Conservation (phyloP, 2,329 filamentous ascomycete genomes). For the Trichoderma sp. region DNA sequence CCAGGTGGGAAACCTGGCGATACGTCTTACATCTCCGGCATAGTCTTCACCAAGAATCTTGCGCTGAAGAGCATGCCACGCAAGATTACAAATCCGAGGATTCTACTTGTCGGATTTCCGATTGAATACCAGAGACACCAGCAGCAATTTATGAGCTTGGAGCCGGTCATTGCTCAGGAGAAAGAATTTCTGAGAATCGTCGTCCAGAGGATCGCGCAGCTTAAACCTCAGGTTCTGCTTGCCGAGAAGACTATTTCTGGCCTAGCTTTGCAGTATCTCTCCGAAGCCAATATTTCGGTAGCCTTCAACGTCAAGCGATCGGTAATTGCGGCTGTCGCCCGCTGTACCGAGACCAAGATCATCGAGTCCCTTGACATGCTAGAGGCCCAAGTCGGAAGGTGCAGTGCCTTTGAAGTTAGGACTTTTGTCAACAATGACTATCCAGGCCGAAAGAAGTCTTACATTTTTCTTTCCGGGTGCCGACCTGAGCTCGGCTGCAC, state of each 20-base stretch:
- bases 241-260: slow-evolving; percentile 92
- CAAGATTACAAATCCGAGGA: slow-evolving; percentile 76
- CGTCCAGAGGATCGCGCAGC: slow-evolving; percentile 82
- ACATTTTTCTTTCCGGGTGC: slow-evolving; percentile 91
- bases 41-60: slow-evolving; percentile 96
- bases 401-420: slow-evolving; percentile 88
- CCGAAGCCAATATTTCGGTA: slow-evolving; percentile 85
- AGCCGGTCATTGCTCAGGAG: slow-evolving; percentile 95
- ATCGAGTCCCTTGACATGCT: slow-evolving; percentile 93
- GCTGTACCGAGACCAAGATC: slow-evolving; percentile 86
- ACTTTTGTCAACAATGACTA: slow-evolving; percentile 82
- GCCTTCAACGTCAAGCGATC: slow-evolving; percentile 96
- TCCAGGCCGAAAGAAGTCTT: slow-evolving; percentile 80
- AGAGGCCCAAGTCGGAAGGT: slow-evolving; percentile 69
- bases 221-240: slow-evolving; percentile 82
- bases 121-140: slow-evolving; percentile 87
- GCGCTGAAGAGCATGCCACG: slow-evolving; percentile 95
- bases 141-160: slow-evolving; percentile 93
- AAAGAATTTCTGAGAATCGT: slow-evolving; percentile 89
- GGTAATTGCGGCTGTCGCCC: slow-evolving; percentile 89
- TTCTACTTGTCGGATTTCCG: slow-evolving; percentile 89
- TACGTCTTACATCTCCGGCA: slow-evolving; percentile 92
- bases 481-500: slow-evolving; percentile 89
- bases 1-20: slow-evolving; percentile 85
- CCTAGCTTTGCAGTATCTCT: slow-evolving; percentile 81